A percentile compares a stretch with the other conserved stretches of the same genome.
Evolutionary conservation across 2,329 filamentous ascomycete species (phyloP).

Genomic region (Pseudogymnoascus sp.): DNA sequence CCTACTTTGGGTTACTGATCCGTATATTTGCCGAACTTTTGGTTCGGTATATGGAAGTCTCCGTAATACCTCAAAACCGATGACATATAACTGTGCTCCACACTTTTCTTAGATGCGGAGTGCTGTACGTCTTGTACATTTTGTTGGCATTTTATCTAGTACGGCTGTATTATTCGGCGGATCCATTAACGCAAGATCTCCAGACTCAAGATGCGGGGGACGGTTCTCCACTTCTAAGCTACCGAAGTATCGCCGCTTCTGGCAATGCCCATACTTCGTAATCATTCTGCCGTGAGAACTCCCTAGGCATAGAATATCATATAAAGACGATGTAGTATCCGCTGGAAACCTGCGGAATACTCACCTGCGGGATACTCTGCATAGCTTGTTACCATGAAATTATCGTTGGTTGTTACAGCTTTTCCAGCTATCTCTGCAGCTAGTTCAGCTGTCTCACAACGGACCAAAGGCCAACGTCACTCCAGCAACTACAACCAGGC

Average conservation of each 20-base stretch:
- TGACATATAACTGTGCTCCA: not conserved
- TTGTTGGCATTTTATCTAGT: not conserved
- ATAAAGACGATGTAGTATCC: not conserved
- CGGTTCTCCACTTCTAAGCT: not conserved
- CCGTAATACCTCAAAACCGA: not conserved
- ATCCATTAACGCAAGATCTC: not conserved
- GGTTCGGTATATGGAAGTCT: not conserved
- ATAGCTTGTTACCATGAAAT: not conserved
- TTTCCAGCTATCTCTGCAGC: not conserved
- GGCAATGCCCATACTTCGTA: not conserved
- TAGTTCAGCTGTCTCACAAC: not conserved
- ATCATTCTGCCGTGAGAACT: not conserved
- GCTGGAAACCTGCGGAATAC: not conserved
- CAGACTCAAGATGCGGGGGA: not conserved
- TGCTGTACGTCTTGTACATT: not conserved
- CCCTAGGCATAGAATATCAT: not conserved
- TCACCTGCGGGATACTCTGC: not conserved
- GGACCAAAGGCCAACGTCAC: not conserved
- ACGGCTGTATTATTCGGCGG: not conserved
- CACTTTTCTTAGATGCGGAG: not conserved
- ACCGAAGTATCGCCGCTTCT: slow-evolving; percentile 1
- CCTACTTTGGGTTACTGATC: not conserved
- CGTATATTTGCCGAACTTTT: not conserved
- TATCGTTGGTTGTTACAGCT: not conserved
- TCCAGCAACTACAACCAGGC: slow-evolving; percentile 30